Conservation (phyloP, 2,329 filamentous ascomycete genomes). For the Lachnellula cervina region DNA sequence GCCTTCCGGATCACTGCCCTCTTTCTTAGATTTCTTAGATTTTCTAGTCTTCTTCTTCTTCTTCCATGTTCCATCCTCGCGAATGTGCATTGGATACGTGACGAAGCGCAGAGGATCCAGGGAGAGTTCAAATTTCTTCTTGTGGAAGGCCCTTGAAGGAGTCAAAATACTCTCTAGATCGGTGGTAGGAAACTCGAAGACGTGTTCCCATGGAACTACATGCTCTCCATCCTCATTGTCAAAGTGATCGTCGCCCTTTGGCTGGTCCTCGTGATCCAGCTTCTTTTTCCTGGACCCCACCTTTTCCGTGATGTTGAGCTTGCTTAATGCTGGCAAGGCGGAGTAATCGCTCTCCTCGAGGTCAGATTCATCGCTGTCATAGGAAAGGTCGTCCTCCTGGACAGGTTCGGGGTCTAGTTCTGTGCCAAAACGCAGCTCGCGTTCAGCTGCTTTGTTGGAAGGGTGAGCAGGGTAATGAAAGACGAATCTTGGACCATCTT, state of each 20-base stretch:
- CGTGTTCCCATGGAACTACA: conserved; percentile 64
- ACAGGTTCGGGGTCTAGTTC: conserved; percentile 28
- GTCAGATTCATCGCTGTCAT: conserved; percentile 35
- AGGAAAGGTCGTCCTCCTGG: conserved; percentile 27
- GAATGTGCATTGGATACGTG: conserved; percentile 78
- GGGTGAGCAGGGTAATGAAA: conserved; percentile 76
- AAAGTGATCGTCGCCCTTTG: conserved; percentile 38
- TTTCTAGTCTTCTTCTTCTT: conserved; percentile 54
- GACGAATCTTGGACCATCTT: conserved; percentile 75
- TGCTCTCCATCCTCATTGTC: conserved; percentile 52
- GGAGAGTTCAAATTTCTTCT: conserved; percentile 74
- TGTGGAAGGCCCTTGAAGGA: conserved; percentile 71
- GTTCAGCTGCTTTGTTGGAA: conserved; percentile 33
- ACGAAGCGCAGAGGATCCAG: conserved; percentile 76
- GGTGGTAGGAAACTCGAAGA: conserved; percentile 69
- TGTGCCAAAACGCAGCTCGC: conserved; percentile 27
- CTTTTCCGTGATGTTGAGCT: conserved; percentile 18
- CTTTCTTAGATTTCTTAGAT: conserved; percentile 32
- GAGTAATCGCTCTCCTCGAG: conserved; percentile 45
- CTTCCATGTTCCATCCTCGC: conserved; percentile 71
- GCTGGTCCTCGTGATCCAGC: conserved; percentile 21
- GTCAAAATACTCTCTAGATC: conserved; percentile 77
- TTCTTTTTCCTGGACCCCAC: conserved; percentile 10
- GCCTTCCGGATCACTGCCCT: conserved; percentile 7
- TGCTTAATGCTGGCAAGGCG: conserved; percentile 30